These are phyloP conservation scores for Penicillium cinerascens DNA, from an alignment of 495 filamentous ascomycete species.

Conservation along the genomic window DNA sequence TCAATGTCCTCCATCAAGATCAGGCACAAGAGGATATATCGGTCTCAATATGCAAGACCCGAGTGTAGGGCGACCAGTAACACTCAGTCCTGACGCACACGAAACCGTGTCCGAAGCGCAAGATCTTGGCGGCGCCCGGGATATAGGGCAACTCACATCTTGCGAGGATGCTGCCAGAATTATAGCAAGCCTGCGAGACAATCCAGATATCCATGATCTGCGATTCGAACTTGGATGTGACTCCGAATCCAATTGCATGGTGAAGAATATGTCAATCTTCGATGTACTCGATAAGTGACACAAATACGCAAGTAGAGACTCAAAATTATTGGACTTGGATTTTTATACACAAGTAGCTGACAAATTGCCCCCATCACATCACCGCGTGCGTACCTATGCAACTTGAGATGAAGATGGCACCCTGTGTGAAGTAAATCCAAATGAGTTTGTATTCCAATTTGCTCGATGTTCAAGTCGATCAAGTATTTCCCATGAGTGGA, in stretches of 20 bases:
- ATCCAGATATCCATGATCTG: slow-evolving; percentile 32
- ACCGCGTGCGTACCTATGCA: too few relatives aligned
- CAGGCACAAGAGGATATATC: background rate
- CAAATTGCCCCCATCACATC: too few relatives aligned
- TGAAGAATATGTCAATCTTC: slow-evolving; percentile 42
- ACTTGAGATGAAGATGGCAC: too few relatives aligned
- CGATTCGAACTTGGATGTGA: slow-evolving; percentile 42
- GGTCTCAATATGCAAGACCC: background rate
- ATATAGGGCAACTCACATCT: slow-evolving; percentile 14
- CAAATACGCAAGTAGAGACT: too few relatives aligned
- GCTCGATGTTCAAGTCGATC: too few relatives aligned
- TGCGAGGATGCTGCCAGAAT: slow-evolving; percentile 30
- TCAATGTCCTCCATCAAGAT: background rate
- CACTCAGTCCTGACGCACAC: background rate
- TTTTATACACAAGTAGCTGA: too few relatives aligned
- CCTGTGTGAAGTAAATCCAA: too few relatives aligned
- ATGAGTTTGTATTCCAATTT: too few relatives aligned
- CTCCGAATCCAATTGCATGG: slow-evolving; percentile 31
- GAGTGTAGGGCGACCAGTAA: background rate
- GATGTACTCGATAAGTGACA: slow-evolving; percentile 34
- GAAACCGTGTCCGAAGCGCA: too few relatives aligned
- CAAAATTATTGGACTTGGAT: too few relatives aligned
- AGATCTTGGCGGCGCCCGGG: too few relatives aligned
- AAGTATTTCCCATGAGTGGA: slow-evolving; percentile 10
- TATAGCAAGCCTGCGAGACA: slow-evolving; percentile 24